Conservation (phyloP, 169 alveolate species). For the Eimeria falciformis region DNA sequence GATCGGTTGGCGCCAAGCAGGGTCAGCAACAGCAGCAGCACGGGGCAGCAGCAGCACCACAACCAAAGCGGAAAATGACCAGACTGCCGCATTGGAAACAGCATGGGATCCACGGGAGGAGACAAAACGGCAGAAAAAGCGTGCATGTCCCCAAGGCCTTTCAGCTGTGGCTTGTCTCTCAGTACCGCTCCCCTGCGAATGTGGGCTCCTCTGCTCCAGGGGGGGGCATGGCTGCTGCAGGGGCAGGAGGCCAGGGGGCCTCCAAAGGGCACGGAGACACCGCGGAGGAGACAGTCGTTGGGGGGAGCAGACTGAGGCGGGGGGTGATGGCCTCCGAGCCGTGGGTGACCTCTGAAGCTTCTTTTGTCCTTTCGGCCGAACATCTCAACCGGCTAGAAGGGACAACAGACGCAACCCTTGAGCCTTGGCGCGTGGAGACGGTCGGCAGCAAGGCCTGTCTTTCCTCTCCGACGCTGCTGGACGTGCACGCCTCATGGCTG, state of each 20-base stretch:
- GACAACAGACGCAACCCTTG: constrained; percentile 52
- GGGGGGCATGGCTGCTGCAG: background rate
- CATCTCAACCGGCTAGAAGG: constrained; percentile 63
- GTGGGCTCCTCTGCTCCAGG: background rate
- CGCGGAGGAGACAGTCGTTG: background rate
- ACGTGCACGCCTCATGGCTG: constrained; percentile 62
- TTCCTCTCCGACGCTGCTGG: constrained; percentile 5
- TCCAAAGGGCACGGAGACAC: background rate
- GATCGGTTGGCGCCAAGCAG: background rate
- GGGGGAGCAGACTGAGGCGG: background rate
- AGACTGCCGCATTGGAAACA: no score
- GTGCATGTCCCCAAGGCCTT: constrained; percentile 17
- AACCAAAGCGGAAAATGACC: no score
- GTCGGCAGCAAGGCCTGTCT: constrained; percentile 69
- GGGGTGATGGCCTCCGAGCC: constrained; percentile 21
- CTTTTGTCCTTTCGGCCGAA: constrained; percentile 15
- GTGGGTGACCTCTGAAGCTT: background rate
- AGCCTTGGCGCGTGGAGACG: constrained; percentile 63
- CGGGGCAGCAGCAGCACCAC: background rate
- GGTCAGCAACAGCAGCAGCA: constrained; percentile 15
- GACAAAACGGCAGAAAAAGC: background rate
- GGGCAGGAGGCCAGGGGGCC: constrained; percentile 12
- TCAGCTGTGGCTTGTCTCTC: constrained; percentile 32
- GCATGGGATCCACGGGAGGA: background rate
- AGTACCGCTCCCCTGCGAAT: background rate